phyloP scores from a whole-genome alignment of 2,329 filamentous ascomycete species.

The Westerdykella sp. region DNA sequence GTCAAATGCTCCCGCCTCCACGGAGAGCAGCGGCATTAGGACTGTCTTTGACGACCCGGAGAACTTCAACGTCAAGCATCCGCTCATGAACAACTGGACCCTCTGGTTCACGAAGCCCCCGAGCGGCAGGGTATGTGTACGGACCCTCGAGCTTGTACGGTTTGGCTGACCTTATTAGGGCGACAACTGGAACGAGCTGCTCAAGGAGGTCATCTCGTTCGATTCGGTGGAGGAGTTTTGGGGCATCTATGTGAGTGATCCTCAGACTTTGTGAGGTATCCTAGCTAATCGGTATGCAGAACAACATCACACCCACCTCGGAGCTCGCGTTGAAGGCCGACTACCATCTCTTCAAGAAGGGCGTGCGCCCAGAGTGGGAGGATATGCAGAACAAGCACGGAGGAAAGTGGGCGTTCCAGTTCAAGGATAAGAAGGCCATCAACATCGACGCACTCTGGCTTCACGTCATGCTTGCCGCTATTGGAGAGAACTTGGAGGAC shows the following conservation, averaged over 20 bases:
- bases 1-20: slow-evolving; percentile 37
- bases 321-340: slow-evolving; percentile 96
- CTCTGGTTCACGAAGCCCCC: slow-evolving; percentile 99
- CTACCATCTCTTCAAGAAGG: slow-evolving; percentile 98
- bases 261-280: background rate
- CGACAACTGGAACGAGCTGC: slow-evolving; percentile 96
- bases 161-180: slow-evolving; percentile 51
- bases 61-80: slow-evolving; percentile 99
- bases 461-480: slow-evolving; percentile 91
- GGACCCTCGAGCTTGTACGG: background rate
- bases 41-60: slow-evolving; percentile 98
- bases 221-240: slow-evolving; percentile 99
- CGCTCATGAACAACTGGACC: slow-evolving; percentile 95
- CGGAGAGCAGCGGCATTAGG: slow-evolving; percentile 53
- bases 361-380: slow-evolving; percentile 97
- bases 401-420: slow-evolving; percentile 97
- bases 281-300: slow-evolving; percentile 51
- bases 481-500: slow-evolving; percentile 94
- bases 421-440: slow-evolving; percentile 89
- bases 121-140: slow-evolving; percentile 70
- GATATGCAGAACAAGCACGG: slow-evolving; percentile 98
- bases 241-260: slow-evolving; percentile 84
- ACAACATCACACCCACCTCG: slow-evolving; percentile 95
- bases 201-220: slow-evolving; percentile 98
- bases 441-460: slow-evolving; percentile 96